Percentiles rank a stretch among this genome's conserved stretches.
phyloP scores from a whole-genome alignment of 371 early-diverging fungal species.

The Umbelopsis sp. region DNA sequence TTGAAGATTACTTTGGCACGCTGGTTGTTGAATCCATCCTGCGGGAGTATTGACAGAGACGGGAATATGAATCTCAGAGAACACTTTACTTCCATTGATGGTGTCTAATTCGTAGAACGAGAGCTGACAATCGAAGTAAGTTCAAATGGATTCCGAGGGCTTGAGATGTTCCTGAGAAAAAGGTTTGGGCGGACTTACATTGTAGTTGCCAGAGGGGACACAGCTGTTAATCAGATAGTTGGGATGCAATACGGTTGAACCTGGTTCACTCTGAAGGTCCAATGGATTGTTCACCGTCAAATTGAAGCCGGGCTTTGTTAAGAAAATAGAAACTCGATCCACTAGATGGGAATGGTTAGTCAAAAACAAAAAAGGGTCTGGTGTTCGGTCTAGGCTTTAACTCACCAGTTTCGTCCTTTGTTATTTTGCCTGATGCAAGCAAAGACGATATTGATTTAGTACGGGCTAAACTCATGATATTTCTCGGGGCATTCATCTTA shows the following conservation, averaged over 20 bases:
- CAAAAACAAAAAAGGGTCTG: no score
- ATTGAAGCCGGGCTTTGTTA: constrained; percentile 6
- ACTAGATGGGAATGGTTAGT: constrained; percentile 4
- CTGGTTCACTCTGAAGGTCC: constrained; percentile 14
- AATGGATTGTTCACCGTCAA: constrained; percentile 12
- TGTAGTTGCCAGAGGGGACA: constrained; percentile 19
- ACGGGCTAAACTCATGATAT: no score
- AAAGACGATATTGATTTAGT: neutral
- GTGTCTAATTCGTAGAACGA: constrained; percentile 15
- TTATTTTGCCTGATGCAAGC: neutral
- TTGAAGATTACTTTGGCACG: neutral
- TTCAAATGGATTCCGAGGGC: neutral
- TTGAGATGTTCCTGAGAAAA: neutral
- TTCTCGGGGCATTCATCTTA: neutral
- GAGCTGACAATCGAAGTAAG: neutral
- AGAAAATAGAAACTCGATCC: constrained; percentile 12
- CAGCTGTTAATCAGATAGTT: constrained; percentile 14
- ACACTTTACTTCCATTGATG: neutral
- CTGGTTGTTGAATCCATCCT: constrained; percentile 3
- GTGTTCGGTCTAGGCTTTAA: neutral
- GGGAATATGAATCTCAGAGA: constrained; percentile 11
- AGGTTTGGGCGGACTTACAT: constrained; percentile 1
- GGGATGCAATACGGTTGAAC: constrained; percentile 19
- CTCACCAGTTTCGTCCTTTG: neutral
- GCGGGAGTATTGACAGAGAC: constrained; percentile 14